These are phyloP conservation scores for Linnemannia exigua DNA, from an alignment of 192 early-diverging fungal genomes.

Conservation along the genomic window DNA sequence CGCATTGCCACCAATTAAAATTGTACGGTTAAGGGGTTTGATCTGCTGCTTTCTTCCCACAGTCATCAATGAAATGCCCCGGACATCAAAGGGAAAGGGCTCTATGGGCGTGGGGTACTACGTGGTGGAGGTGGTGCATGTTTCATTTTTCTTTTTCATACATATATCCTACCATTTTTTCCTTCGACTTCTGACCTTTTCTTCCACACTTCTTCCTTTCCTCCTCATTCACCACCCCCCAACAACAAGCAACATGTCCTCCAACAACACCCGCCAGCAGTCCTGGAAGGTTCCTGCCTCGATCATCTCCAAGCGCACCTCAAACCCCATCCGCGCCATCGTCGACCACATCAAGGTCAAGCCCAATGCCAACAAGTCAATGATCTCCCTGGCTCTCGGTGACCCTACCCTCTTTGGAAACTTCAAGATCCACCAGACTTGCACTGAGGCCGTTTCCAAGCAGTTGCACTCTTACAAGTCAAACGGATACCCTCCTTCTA, in stretches of 20 bases:
- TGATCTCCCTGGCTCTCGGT: slow-evolving; percentile 80
- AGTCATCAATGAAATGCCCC: neutral
- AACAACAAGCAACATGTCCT: slow-evolving; percentile 27
- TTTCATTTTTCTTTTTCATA: neutral
- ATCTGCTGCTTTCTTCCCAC: slow-evolving; percentile 1
- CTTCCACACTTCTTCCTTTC: neutral
- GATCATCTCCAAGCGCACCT: slow-evolving; percentile 77
- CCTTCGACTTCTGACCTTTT: neutral
- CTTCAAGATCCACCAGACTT: slow-evolving; percentile 81
- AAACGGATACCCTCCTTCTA: slow-evolving; percentile 88
- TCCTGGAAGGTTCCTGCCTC: slow-evolving; percentile 72
- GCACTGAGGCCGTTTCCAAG: slow-evolving; percentile 79
- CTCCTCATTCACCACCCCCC: neutral
- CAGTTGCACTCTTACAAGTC: slow-evolving; percentile 77
- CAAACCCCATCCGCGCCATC: slow-evolving; percentile 90
- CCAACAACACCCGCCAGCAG: slow-evolving; percentile 26
- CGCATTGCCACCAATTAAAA: neutral
- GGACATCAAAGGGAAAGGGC: neutral
- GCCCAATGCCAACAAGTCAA: slow-evolving; percentile 68
- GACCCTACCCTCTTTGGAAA: slow-evolving; percentile 95
- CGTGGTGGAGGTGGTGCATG: neutral
- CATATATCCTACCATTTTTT: neutral
- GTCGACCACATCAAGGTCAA: slow-evolving; percentile 84
- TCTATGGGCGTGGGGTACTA: neutral
- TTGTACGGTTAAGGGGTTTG: neutral